Evolutionary conservation across 176 grass and related monocot species (phyloP).

Genomic region (Stipa capillata): DNA sequence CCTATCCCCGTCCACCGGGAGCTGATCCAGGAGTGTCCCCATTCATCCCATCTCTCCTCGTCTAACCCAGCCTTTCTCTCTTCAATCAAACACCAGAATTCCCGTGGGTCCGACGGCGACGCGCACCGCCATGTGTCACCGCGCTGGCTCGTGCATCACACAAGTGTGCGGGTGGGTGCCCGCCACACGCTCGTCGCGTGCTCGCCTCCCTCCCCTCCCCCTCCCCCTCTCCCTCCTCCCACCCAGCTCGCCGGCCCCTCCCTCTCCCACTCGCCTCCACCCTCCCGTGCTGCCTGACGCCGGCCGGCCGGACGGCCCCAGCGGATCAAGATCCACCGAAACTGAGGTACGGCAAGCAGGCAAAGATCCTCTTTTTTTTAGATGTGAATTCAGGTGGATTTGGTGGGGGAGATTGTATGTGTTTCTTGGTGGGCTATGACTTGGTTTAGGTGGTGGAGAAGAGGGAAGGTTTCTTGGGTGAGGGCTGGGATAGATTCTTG

Average conservation of each 20-base stretch:
- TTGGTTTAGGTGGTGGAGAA: neutral
- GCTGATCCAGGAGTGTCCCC: neutral
- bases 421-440: neutral
- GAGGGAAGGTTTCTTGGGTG: neutral
- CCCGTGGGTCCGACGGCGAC: conserved; percentile 19
- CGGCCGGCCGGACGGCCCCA: neutral
- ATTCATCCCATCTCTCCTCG: neutral
- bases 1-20: neutral
- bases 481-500: conserved; percentile 1
- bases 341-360: neutral
- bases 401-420: neutral
- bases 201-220: conserved; percentile 3
- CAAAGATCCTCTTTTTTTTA: conserved; percentile 12
- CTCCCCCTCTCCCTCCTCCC: neutral
- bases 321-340: conserved; percentile 18
- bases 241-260: neutral
- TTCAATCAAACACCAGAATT: neutral
- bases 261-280: neutral
- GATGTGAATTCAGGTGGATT: conserved; percentile 5
- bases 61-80: neutral
- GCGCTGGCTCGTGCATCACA: conserved; percentile 19
- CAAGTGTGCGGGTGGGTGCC: conserved; percentile 42
- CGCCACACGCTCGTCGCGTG: conserved; percentile 45
- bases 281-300: neutral
- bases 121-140: conserved; percentile 34